phyloP scores from a whole-genome alignment of 805 yeast genomes.

The Teunomyces gatunensis region DNA sequence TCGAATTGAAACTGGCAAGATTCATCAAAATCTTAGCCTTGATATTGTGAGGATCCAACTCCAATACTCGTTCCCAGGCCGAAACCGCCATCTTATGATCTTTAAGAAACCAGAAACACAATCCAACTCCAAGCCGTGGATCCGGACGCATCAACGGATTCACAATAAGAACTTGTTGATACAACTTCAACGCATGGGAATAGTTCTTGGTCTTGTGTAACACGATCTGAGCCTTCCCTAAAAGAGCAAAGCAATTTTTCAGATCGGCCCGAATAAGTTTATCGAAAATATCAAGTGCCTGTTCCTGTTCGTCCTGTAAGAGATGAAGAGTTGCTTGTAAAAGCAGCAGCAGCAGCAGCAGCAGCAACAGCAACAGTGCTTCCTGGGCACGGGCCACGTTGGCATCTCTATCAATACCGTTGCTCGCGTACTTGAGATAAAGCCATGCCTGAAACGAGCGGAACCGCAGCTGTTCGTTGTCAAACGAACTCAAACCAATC shows the following conservation, averaged over 20 bases:
- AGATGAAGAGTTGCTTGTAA: slow-evolving; percentile 24
- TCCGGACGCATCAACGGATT: slow-evolving; percentile 84
- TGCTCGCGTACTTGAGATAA: slow-evolving; percentile 40
- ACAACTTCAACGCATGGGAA: slow-evolving; percentile 69
- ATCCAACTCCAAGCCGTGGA: slow-evolving; percentile 91
- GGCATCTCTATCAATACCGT: slow-evolving; percentile 24
- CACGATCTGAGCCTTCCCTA: slow-evolving; percentile 81
- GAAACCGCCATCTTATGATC: slow-evolving; percentile 71
- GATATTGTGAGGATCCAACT: slow-evolving; percentile 57
- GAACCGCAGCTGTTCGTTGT: slow-evolving; percentile 46
- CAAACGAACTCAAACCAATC: slow-evolving; percentile 37
- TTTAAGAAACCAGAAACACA: slow-evolving; percentile 87
- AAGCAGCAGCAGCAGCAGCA: slow-evolving; percentile 68
- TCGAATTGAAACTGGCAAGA: slow-evolving; percentile 64
- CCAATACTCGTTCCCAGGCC: slow-evolving; percentile 81
- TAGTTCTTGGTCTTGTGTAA: slow-evolving; percentile 69
- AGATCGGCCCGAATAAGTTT: slow-evolving; percentile 51
- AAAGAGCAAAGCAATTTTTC: slow-evolving; percentile 67
- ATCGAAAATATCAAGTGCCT: slow-evolving; percentile 70
- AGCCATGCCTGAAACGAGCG: slow-evolving; percentile 75
- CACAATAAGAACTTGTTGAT: slow-evolving; percentile 75
- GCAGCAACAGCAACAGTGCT: slow-evolving; percentile 16
- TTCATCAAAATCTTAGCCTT: slow-evolving; percentile 66
- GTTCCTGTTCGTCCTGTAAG: slow-evolving; percentile 61
- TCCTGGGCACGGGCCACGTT: slow-evolving; percentile 22